Base-by-base conservation (phyloP, 2,329 filamentous ascomycete genomes). In the Ceratocystis colombiana region DNA sequence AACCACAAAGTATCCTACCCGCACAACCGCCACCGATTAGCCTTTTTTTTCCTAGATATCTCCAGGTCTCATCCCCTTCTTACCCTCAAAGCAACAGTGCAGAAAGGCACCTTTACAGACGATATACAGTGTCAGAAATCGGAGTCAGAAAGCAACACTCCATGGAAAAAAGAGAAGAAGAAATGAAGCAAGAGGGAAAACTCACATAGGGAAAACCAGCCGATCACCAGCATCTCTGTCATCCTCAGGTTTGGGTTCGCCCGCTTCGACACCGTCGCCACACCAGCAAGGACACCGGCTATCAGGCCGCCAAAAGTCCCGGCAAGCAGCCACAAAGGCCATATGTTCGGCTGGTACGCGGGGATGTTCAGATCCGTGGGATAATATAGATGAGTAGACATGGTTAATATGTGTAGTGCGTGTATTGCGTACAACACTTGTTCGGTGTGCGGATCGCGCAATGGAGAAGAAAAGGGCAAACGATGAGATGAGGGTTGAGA, bases 71-170 rank as follows among this genome's bases (percentile, higher is more conserved):
- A 3, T 12, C 8, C 37, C 8, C 25, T 22, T 67, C 73, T 69
- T 70, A 84, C 88, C 89, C 77, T 96, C 90, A 74, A 96, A 96
- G 72, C 88, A 86, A 66, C 88, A 80, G 76, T 96, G 91, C 46
- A 96, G 79, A 70, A 81, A 84, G 1, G 84, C 85, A 70, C 83
- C 84, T 87, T 64, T 1, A 12, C 62, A 25, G 44, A 15, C 7
- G 44, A 22, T 59, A 10, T 20, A 30, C 20, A 41, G n/a, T 41
- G 25, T 25, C 12, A 20, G 3, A 22, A 17, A 61, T 3, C 15
- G 12, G n/a, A 48, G 45, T 48, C 3, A 61, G 33, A n/a, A 22
- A 61, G 5, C 37, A 41, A 41, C 8, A 12, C 37, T 4, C 6
- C 37, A 41, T 41, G n/a, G 37, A 41, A 33, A 2, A 30, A 5